phyloP scores from a whole-genome alignment of 2,329 filamentous ascomycete species.

The Orbilia blumenaviensis region DNA sequence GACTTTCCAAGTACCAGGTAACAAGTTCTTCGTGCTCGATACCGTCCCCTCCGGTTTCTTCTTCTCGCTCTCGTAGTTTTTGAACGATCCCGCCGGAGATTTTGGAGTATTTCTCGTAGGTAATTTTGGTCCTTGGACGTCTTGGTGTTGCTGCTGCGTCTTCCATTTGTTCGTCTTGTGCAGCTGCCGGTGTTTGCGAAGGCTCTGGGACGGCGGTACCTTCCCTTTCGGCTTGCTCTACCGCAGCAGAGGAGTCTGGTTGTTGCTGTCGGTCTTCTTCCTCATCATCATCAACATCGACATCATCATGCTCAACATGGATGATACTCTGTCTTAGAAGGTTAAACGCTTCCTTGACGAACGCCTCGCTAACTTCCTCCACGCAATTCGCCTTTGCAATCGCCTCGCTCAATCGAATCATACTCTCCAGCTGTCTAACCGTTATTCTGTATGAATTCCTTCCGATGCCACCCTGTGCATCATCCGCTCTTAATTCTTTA shows the following conservation, averaged over 20 bases:
- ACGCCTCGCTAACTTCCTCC: slow-evolving; percentile 81
- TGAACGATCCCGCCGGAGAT: slow-evolving; percentile 88
- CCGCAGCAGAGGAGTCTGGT: slow-evolving; percentile 64
- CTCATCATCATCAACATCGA: slow-evolving; percentile 87
- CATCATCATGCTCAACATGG: slow-evolving; percentile 95
- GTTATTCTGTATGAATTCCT: slow-evolving; percentile 98
- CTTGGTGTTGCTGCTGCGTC: slow-evolving; percentile 62
- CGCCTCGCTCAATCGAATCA: slow-evolving; percentile 96
- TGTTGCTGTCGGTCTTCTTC: slow-evolving; percentile 70
- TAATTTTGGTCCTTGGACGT: slow-evolving; percentile 81
- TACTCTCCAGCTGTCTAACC: slow-evolving; percentile 90
- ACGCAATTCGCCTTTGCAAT: slow-evolving; percentile 98
- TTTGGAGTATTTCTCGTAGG: slow-evolving; percentile 91
- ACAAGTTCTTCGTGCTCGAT: slow-evolving; percentile 83
- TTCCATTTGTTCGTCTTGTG: slow-evolving; percentile 61
- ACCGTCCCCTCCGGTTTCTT: slow-evolving; percentile 74
- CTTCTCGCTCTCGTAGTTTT: slow-evolving; percentile 83
- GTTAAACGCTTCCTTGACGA: slow-evolving; percentile 92
- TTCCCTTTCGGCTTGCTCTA: slow-evolving; percentile 67
- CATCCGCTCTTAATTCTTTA: slow-evolving; percentile 91
- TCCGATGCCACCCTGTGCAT: slow-evolving; percentile 91
- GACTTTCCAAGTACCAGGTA: slow-evolving; percentile 90
- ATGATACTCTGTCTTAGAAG: slow-evolving; percentile 94
- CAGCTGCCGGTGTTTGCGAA: slow-evolving; percentile 59
- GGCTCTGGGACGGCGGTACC: slow-evolving; percentile 59